A percentile compares a stretch with the other conserved stretches of the same genome.
These are phyloP conservation scores for Phenoliferia sp. DNA, from an alignment of 1,284 basidiomycete genomes.

Conservation along the genomic window DNA sequence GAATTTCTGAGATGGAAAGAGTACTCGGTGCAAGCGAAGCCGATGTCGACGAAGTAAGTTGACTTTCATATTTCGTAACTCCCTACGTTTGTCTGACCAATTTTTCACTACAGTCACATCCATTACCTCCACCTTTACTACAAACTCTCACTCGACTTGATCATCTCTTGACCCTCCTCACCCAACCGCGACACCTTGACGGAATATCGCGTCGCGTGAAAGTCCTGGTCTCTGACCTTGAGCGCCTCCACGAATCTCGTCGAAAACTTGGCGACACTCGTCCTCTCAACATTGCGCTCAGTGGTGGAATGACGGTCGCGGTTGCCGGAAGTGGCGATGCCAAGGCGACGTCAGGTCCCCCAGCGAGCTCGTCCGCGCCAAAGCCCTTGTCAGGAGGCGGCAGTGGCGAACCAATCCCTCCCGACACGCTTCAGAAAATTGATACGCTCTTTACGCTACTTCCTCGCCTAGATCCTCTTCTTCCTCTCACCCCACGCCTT, in stretches of 20 bases:
- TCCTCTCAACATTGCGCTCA: conserved; percentile 39
- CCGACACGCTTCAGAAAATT: conserved; percentile 53
- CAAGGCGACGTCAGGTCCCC: not conserved
- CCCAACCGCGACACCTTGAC: conserved; percentile 93
- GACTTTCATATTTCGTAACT: conserved; percentile 33
- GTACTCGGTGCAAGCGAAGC: conserved; percentile 56
- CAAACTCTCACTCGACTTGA: conserved; percentile 76
- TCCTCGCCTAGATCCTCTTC: conserved; percentile 68
- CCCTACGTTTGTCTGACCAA: conserved; percentile 29
- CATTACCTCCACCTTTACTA: conserved; percentile 69
- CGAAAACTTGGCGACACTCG: conserved; percentile 42
- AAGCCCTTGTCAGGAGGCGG: conserved; percentile 30
- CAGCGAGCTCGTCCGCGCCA: conserved; percentile 34
- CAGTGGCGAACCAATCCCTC: conserved; percentile 46
- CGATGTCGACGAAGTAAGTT: conserved; percentile 35
- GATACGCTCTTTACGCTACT: conserved; percentile 62
- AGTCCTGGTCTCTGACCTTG: conserved; percentile 84
- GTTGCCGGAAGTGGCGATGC: conserved; percentile 4
- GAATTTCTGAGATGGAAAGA: conserved; percentile 73
- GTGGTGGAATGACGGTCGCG: conserved; percentile 43
- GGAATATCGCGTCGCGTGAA: conserved; percentile 93
- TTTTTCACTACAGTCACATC: conserved; percentile 16
- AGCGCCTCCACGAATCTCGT: conserved; percentile 62
- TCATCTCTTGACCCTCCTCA: conserved; percentile 77
- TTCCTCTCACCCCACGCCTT: conserved; percentile 89